phyloP scores from a whole-genome alignment of 805 yeast genomes.

The Kazachstania psychrophila region DNA sequence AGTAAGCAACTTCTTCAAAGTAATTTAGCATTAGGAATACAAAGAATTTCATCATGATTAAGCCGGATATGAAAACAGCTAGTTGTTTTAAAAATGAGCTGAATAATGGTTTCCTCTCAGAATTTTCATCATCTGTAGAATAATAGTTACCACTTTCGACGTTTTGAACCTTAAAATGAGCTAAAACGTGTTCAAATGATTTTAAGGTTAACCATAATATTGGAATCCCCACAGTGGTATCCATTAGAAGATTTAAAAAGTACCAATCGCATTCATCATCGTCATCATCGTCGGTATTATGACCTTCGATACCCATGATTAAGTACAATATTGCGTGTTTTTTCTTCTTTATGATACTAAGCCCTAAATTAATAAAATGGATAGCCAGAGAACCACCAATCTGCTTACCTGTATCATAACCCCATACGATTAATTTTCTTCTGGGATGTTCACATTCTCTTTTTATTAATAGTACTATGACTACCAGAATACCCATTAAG shows the following conservation, averaged over 20 bases:
- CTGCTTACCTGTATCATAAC: constrained; percentile 83
- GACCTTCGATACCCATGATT: background rate
- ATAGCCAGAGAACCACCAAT: constrained; percentile 78
- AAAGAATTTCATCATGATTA: constrained; percentile 52
- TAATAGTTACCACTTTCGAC: constrained; percentile 40
- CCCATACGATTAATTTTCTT: constrained; percentile 84
- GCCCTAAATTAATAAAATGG: constrained; percentile 64
- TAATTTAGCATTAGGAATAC: constrained; percentile 50
- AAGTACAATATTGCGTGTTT: constrained; percentile 12
- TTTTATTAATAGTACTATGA: constrained; percentile 65
- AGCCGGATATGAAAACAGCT: constrained; percentile 53
- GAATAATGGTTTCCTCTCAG: constrained; percentile 24
- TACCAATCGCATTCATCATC: constrained; percentile 91
- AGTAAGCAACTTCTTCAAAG: constrained; percentile 60
- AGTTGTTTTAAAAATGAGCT: constrained; percentile 65
- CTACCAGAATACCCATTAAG: constrained; percentile 64
- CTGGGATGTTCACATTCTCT: constrained; percentile 74
- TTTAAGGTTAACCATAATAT: constrained; percentile 54
- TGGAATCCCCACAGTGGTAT: constrained; percentile 90
- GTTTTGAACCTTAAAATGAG: constrained; percentile 28
- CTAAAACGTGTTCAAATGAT: constrained; percentile 38
- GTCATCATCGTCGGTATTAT: constrained; percentile 27
- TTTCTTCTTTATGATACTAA: constrained; percentile 50
- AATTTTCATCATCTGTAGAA: constrained; percentile 1
- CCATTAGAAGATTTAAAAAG: constrained; percentile 77